Evolutionary conservation across 1,284 basidiomycete genomes (phyloP).

Genomic region (Ceratobasidium sp.): DNA sequence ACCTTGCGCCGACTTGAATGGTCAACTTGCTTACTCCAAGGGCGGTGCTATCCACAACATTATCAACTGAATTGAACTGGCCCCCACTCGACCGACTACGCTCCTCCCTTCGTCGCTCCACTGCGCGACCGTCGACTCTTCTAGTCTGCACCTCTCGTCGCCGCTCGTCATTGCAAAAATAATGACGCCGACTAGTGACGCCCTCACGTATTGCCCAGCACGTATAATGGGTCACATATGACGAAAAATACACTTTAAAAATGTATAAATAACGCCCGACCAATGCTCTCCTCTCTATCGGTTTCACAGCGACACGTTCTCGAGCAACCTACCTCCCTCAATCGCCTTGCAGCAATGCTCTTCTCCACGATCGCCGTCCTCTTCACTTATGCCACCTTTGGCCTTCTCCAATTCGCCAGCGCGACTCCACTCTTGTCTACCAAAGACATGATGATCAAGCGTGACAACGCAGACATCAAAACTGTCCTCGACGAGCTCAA

Average conservation of each 20-base stretch:
- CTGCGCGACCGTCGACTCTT: background rate
- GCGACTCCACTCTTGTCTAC: slow-evolving; percentile 23
- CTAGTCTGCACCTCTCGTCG: slow-evolving; percentile 13
- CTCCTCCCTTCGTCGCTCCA: slow-evolving; percentile 11
- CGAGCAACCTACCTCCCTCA: background rate
- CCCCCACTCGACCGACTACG: background rate
- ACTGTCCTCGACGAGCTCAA: slow-evolving; percentile 8
- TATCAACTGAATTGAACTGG: background rate
- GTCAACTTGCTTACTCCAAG: too few species aligned
- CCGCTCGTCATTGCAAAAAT: slow-evolving; percentile 5
- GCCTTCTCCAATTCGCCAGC: slow-evolving; percentile 7
- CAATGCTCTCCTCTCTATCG: background rate
- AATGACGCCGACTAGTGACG: slow-evolving; percentile 11
- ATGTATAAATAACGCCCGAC: background rate
- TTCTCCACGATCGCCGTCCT: slow-evolving; percentile 10
- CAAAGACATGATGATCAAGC: slow-evolving; percentile 37
- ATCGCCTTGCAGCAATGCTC: background rate
- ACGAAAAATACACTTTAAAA: background rate
- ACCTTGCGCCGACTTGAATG: too few species aligned
- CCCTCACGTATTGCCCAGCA: background rate
- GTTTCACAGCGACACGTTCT: background rate
- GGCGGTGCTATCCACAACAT: background rate
- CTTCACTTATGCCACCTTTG: slow-evolving; percentile 20
- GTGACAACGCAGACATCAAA: slow-evolving; percentile 24
- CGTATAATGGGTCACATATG: too few species aligned